phyloP scores from a whole-genome alignment of 192 early-diverging fungal species.

The Linnemannia zychae region DNA sequence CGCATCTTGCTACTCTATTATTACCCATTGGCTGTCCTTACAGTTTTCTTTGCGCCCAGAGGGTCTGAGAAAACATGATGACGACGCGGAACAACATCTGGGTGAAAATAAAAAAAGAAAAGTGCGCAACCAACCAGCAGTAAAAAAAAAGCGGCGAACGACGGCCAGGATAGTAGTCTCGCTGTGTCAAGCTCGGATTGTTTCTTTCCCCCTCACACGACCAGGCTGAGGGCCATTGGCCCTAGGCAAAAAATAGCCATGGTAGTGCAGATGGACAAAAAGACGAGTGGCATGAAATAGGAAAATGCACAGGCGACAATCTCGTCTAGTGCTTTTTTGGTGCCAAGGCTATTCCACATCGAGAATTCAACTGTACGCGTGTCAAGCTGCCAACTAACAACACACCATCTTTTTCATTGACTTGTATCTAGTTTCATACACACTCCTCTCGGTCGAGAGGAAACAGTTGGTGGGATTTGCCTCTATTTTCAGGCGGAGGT shows the following conservation, averaged over 20 bases:
- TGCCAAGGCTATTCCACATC: not conserved
- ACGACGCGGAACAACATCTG: not conserved
- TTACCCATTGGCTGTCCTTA: not conserved
- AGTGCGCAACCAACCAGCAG: not conserved
- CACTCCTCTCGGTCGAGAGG: conserved; percentile 37
- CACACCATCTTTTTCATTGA: not conserved
- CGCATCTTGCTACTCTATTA: not conserved
- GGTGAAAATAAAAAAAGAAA: not conserved
- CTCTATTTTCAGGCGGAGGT: conserved; percentile 15
- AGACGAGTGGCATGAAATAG: not conserved
- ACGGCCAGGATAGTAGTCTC: not conserved
- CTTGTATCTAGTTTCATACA: conserved; percentile 38
- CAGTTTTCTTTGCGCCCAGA: not conserved
- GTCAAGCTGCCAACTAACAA: not conserved
- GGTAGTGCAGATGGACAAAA: not conserved
- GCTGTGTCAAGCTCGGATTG: not conserved
- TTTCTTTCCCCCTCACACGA: not conserved
- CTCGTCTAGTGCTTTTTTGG: not conserved
- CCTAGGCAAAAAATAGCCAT: not conserved
- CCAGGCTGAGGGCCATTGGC: not conserved
- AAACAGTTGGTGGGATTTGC: conserved; percentile 22
- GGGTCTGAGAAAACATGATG: conserved; percentile 3
- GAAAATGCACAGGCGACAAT: not conserved
- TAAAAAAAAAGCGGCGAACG: not conserved
- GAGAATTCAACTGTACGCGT: not conserved